Percentiles rank a stretch among this genome's conserved stretches.
phyloP scores from a whole-genome alignment of 2,329 filamentous ascomycete genomes.

The Pleurostoma richardsiae region DNA sequence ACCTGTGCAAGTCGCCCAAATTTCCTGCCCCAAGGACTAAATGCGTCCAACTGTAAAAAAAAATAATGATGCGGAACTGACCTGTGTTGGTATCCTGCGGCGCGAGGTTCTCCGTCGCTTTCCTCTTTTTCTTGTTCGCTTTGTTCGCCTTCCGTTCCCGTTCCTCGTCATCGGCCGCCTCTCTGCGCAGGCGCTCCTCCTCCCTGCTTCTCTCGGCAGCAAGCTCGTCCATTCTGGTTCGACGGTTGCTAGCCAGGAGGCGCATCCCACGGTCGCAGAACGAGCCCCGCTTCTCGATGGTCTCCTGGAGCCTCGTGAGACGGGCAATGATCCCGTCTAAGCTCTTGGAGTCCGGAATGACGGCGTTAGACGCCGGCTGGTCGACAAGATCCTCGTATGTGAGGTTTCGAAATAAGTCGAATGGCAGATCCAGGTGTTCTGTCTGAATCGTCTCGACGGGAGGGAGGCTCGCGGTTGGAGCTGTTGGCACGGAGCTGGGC shows the following conservation, averaged over 20 bases:
- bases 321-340: conserved; percentile 60
- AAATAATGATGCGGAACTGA: conserved; percentile 13
- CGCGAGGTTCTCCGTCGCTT: conserved; percentile 56
- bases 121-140: conserved; percentile 73
- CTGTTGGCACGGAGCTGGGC: conserved; percentile 47
- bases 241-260: conserved; percentile 60
- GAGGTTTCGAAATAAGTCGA: conserved; percentile 53
- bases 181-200: conserved; percentile 43
- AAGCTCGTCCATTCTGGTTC: conserved; percentile 53
- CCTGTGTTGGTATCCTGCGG: conserved; percentile 44
- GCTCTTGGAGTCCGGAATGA: conserved; percentile 58
- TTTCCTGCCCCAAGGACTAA: neutral
- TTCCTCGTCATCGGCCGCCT: conserved; percentile 40
- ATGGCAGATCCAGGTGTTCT: conserved; percentile 62
- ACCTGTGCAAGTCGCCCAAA: too few species aligned
- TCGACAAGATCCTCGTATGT: conserved; percentile 69
- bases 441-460: conserved; percentile 52
- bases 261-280: conserved; percentile 72
- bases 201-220: conserved; percentile 39
- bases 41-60: neutral
- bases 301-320: conserved; percentile 59
- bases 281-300: conserved; percentile 61
- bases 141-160: conserved; percentile 55
- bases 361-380: conserved; percentile 47
- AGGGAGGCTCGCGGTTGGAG: conserved; percentile 44